Evolutionary conservation across 2,329 filamentous ascomycete genomes (phyloP).

Genomic region (Hypoxylon sp.): DNA sequence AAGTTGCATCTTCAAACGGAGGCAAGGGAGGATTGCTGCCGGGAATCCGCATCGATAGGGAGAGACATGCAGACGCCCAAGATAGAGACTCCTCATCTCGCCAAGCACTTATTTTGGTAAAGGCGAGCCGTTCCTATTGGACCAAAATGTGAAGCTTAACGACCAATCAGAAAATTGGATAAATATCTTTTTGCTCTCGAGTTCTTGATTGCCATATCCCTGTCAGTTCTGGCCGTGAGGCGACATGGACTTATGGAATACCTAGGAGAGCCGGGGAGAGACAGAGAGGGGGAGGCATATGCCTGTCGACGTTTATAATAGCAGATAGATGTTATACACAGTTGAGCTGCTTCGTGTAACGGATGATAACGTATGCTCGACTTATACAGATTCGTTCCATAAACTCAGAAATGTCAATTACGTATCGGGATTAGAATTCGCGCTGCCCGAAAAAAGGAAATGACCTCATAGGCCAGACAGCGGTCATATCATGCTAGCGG

Average conservation of each 20-base stretch:
- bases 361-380: too few relatives aligned
- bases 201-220: constrained; percentile 21
- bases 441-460: neutral
- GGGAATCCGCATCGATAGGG: constrained; percentile 39
- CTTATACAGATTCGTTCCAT: too few relatives aligned
- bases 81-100: constrained; percentile 19
- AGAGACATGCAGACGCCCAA: constrained; percentile 49
- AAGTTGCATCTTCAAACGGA: constrained; percentile 20
- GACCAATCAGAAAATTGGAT: constrained; percentile 41
- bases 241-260: neutral
- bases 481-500: neutral
- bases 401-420: constrained; percentile 18
- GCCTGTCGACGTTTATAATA: neutral
- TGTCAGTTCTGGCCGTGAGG: constrained; percentile 13
- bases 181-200: constrained; percentile 8
- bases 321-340: neutral
- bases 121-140: constrained; percentile 25
- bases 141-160: constrained; percentile 9
- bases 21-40: constrained; percentile 12
- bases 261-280: too few relatives aligned
- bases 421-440: neutral
- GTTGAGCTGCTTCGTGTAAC: too few relatives aligned
- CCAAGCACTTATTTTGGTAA: constrained; percentile 29
- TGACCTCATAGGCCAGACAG: constrained; percentile 15
- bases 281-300: too few relatives aligned